Base-by-base conservation (phyloP, 2,329 filamentous ascomycete genomes). In the Domatiomyces globalis region DNA sequence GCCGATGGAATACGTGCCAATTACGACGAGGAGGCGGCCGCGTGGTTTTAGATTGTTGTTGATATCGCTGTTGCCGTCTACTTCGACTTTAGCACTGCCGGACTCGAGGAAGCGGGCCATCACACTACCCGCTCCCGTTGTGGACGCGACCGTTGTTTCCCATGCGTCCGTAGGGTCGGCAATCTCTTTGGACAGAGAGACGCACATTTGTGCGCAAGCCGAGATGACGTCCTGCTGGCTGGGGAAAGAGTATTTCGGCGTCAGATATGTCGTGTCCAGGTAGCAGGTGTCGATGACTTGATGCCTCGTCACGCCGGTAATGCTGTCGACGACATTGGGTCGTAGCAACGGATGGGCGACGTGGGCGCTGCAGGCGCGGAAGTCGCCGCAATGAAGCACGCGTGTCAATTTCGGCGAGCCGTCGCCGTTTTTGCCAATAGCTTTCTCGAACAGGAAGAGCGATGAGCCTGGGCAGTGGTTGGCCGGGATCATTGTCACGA, bases 391-490 rank as follows among this genome's bases (percentile, higher is more conserved):
- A 63, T 98, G 92, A 6, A 98, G 71, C 43, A 98, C 84, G 2
- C 92, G 80, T 59, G 94, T 88, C 2, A 78, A 66, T 48, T 77
- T 81, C 2, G 75, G 68, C 6, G 56, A 54, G 17, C 58, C 58
- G 44, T 72, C 79, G 12, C 73, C 68, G 0, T 81, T 78, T 58
- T 77, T 80, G 1, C 78, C 78, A 10, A 84, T 69, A 0, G 70
- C 69, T 65, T 95, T 95, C 64, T 95, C 85, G 59, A 95, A 96
- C 0, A 98, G 73, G 61, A 94, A 98, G 1, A 98, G 69, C 0
- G 90, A 94, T 61, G 88, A 95, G 0, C 92, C 92, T 0, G 92
- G 92, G 60, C 92, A 98, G 63, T 98, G 92, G 60, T 98, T 98
- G 10, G 92, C 92, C 2, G 87, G 81, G 29, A 98, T 87, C 87